Conservation (phyloP, 2,329 filamentous ascomycete genomes). For the Arthrobotrys sinensis region DNA sequence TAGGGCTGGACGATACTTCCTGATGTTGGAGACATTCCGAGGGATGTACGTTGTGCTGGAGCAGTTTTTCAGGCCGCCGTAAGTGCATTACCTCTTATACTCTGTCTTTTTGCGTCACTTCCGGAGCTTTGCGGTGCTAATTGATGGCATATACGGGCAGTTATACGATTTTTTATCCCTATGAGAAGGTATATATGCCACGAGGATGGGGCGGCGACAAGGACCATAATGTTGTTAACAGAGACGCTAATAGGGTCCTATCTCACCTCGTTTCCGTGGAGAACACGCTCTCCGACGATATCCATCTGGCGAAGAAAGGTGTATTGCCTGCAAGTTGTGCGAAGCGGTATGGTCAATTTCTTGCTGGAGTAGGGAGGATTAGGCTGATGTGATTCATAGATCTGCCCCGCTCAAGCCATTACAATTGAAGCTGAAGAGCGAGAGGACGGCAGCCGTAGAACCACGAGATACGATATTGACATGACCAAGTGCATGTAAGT, state of each 20-base stretch:
- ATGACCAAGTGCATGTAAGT: constrained; percentile 96
- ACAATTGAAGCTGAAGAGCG: constrained; percentile 99
- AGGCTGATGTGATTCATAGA: constrained; percentile 68
- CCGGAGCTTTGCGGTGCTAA: background rate
- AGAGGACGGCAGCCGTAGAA: constrained; percentile 92
- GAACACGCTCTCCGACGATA: constrained; percentile 97
- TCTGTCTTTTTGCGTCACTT: background rate
- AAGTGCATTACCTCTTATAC: constrained; percentile 71
- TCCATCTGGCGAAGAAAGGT: constrained; percentile 96
- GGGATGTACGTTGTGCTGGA: constrained; percentile 98
- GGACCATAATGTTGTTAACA: background rate
- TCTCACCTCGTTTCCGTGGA: constrained; percentile 96
- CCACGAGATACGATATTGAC: constrained; percentile 98
- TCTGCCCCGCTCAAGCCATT: constrained; percentile 98
- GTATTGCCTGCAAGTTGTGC: constrained; percentile 99
- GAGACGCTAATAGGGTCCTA: constrained; percentile 77
- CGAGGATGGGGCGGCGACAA: background rate
- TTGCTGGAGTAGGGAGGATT: background rate
- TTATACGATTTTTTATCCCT: constrained; percentile 98
- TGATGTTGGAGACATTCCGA: constrained; percentile 93
- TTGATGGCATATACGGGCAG: constrained; percentile 69
- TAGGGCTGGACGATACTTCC: constrained; percentile 91
- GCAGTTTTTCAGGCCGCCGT: constrained; percentile 98
- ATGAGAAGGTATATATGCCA: constrained; percentile 81
- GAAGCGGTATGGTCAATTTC: constrained; percentile 76